These are phyloP conservation scores for Lodderomyces elongisporus DNA, from an alignment of 1,139 yeast genomes.

Conservation along the genomic window DNA sequence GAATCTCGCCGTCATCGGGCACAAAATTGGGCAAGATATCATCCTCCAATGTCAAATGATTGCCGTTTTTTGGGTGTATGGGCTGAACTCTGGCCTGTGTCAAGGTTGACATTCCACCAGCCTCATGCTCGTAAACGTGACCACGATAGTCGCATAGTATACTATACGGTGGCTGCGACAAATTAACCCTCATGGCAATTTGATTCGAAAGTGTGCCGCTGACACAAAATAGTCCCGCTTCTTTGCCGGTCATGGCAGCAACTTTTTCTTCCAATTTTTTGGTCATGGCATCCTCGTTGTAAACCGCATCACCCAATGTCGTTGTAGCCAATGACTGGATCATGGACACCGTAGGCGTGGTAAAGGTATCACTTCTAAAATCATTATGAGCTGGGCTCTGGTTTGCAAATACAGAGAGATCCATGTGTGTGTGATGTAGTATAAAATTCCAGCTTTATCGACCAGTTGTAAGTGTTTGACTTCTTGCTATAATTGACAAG, in stretches of 20 bases:
- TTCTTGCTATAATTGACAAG: not conserved
- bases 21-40: constrained; percentile 34
- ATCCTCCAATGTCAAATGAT: constrained; percentile 36
- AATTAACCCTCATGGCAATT: constrained; percentile 36
- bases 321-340: constrained; percentile 24
- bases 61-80: constrained; percentile 33
- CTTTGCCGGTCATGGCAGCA: constrained; percentile 36
- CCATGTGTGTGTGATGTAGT: constrained; percentile 13
- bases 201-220: constrained; percentile 47
- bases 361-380: constrained; percentile 45
- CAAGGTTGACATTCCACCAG: constrained; percentile 43
- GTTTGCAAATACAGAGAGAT: constrained; percentile 16
- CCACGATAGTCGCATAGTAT: constrained; percentile 38
- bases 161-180: constrained; percentile 43
- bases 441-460: not conserved
- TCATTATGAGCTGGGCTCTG: constrained; percentile 31
- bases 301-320: constrained; percentile 41
- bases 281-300: constrained; percentile 39
- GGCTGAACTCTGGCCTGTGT: constrained; percentile 45
- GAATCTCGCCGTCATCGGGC: constrained; percentile 48
- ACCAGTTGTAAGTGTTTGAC: too few relatives aligned
- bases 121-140: constrained; percentile 39
- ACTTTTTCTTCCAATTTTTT: constrained; percentile 30
- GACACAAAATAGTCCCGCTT: constrained; percentile 40
- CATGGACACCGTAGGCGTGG: constrained; percentile 41